Base-by-base conservation (phyloP, 1,139 yeast species). In the Yamadazyma diddensiae region DNA sequence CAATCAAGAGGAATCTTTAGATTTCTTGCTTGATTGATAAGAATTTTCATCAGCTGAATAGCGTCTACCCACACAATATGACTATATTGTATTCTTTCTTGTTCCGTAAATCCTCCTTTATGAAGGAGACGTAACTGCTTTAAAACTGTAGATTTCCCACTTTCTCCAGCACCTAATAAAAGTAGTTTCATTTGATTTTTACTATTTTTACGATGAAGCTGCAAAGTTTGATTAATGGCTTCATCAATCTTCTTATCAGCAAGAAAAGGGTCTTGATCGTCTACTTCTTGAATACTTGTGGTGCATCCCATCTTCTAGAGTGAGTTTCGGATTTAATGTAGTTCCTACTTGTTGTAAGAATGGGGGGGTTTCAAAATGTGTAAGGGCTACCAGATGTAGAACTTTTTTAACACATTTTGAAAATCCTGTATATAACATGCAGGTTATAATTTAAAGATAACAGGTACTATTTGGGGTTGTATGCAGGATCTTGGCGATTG, bases 61-160 rank as follows among this genome's bases (percentile, higher is more conserved):
- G 94, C 79, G 58, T 92, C 97, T 18, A 85, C 84, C 96, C 97
- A 92, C 17, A 94, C 85, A n/a, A 92, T 86, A 44, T 87, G 90
- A 7, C 86, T 61, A 54, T 88, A 94, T 52, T 86, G 94, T 29
- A 69, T 56, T 33, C 95, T 66, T 55, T 94, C 98, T 45, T 79
- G 84, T 27, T 74, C 75, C 2, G 82, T 70, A 59, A 90, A 92
- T 4, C 96, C 95, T 18, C 86, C 82, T 42, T 87, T 85, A 56
- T 92, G 97, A 32, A 88, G 58, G 20, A 92, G 65, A 47, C 84
- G 77, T 77, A 92, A 76, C 55, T 94, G 98, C 56, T 92, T 94
- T 41, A 92, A 64, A n/a, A 92, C 95, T 0, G 99, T 92, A 3
- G 95, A 85, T 55, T 92, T 92, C 6, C 99, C 98, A 35, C 92